Base-by-base conservation (phyloP, 2,329 filamentous ascomycete genomes). In the Epichloe glyceriae region DNA sequence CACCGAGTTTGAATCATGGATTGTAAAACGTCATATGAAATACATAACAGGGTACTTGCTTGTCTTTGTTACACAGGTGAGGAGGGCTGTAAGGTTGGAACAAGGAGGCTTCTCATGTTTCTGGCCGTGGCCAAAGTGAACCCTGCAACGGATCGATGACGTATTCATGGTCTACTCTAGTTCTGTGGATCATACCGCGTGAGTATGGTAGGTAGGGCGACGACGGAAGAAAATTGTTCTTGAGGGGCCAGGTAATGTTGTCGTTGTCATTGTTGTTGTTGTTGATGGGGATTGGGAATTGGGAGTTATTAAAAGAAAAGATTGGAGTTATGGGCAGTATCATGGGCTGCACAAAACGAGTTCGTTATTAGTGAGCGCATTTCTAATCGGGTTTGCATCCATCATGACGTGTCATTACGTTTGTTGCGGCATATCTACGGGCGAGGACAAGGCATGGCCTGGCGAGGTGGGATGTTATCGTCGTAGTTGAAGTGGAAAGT, bases 1-100 rank as follows among this genome's bases (percentile, higher is more conserved):
- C 69, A 72, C 57, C 68, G 69, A 48, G 64, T 70, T 55, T 72
- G 65, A 43, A 26, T 8, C 3, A 8, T 60, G 50, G 39, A 46
- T 40, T 22, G 8, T 44, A 41, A 30, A 20, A 43, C 42, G 30
- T 11, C 15, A 38, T 17, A 37, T 22, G 17, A 35, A 17, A 22
- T 19, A 38, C n/a, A 34, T 41, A 19, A 37, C 17, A 26, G 30
- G 8, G 14, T 11, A 19, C 10, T n/a, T 40, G 15, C n/a, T 41
- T n/a, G 22, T n/a, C 14, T n/a, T 35, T 43, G 19, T 22, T 17
- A 33, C 33, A 22, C 39, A 14, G 5, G 26, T 19, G 39, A 47
- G 12, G 14, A 42, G 38, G n/a, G n/a, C n/a, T 34, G n/a, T 14
- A 5, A 42, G 30, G 22, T 5, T 35, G 39, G 20, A 40, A 47